Conservation (phyloP, 306 rosid genomes). For the Crataegus laevigata region DNA sequence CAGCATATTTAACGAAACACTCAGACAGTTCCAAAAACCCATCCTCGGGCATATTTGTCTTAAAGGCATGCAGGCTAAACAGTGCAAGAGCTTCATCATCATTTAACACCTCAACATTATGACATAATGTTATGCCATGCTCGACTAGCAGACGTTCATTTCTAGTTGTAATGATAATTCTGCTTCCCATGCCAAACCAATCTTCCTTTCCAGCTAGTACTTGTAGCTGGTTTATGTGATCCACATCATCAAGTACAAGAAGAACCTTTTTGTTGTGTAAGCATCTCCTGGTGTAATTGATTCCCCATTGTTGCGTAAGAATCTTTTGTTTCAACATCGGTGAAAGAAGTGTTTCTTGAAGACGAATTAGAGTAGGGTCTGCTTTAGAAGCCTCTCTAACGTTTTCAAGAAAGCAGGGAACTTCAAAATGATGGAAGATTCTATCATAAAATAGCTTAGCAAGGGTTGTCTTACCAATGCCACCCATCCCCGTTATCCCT, state of each 20-base stretch:
- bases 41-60: too few relatives aligned
- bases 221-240: slow-evolving; percentile 23
- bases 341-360: slow-evolving; percentile 20
- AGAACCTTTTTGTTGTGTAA: slow-evolving; percentile 11
- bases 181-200: slow-evolving; percentile 19
- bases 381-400: background rate
- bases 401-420: background rate
- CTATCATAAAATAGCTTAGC: too few relatives aligned
- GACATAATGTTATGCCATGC: background rate
- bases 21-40: too few relatives aligned
- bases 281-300: slow-evolving; percentile 4
- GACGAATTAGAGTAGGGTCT: background rate
- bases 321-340: background rate
- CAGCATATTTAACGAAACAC: background rate
- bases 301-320: background rate
- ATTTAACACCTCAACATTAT: background rate
- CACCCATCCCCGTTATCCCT: too few relatives aligned
- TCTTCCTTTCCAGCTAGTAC: slow-evolving; percentile 18
- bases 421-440: too few relatives aligned
- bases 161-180: slow-evolving; percentile 31
- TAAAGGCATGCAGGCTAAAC: too few relatives aligned
- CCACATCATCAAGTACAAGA: slow-evolving; percentile 20
- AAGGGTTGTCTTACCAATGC: too few relatives aligned
- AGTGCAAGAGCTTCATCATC: too few relatives aligned
- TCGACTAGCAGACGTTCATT: slow-evolving; percentile 9